Evolutionary conservation across 208 protist species (phyloP), one percentile per base, ranked within the genome.

Genomic region (Acanthamoeba triangularis): DNA sequence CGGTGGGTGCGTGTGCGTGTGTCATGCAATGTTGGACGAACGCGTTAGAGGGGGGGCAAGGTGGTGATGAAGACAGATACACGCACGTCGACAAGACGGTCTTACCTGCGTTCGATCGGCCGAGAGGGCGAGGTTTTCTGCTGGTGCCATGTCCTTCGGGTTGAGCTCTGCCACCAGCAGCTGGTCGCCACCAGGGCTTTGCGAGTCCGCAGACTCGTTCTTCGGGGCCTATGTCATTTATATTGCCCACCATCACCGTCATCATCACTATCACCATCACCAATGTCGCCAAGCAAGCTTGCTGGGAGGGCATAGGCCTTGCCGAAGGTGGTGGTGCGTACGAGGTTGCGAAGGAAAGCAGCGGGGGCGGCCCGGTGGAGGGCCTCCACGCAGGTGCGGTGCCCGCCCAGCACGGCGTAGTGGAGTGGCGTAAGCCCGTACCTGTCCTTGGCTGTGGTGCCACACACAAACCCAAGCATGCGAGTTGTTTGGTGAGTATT

Each of bases 361-460:
- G 3, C 30, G 33, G 47, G 78, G 2, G 23, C 25, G 41, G 78
- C 78, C 23, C 30, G 28, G 78, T 61, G 78, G 3, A 87, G 20
- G 1, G 78, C 78, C 20, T 30, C 47, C 8, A 87, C 49, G 33
- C 78, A 87, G 33, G 49, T 47, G 11, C 37, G 78, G 33, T 87
- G 78, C 10, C 49, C 47, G 49, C 78, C 78, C 78, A 87, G 2
- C 28, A 61, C 78, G 30, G 78, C 78, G 49, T 87, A 87, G 78
- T 87, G 28, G 13, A 87, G 78, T 3, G 47, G 16, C 28, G 78
- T 87, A 47, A 87, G 78, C 4, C 78, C 78, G 33, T 87, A 87
- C 78, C 78, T 54, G 78, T 87, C 78, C 78, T n/a, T 82, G 6
- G 28, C 74, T 82, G 56, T n/a, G n/a, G n/a, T n/a, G n/a, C n/a